These are phyloP conservation scores for Effrenium voratum DNA, from an alignment of 73 alveolate genomes.

Conservation along the genomic window DNA sequence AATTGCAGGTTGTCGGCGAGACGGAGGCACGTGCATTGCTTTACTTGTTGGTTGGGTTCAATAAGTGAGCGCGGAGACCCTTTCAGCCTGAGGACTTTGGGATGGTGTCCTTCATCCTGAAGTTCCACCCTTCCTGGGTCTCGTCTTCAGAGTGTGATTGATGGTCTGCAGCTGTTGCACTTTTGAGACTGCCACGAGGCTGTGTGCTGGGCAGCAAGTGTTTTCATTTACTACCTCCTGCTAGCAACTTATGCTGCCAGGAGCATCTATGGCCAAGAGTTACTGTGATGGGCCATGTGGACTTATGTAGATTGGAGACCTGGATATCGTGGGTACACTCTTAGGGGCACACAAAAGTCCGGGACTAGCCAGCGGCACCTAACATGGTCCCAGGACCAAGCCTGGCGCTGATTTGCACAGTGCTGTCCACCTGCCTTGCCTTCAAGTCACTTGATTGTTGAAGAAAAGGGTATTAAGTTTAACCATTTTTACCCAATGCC, in stretches of 20 bases:
- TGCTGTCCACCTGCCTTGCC: neutral
- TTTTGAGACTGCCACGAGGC: constrained; percentile 4
- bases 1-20: constrained; percentile 14
- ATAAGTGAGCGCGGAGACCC: no score
- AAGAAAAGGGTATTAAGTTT: no score
- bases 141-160: neutral
- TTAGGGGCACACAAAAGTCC: no score
- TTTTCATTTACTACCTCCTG: constrained; percentile 49
- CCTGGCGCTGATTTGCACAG: constrained; percentile 90
- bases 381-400: no score
- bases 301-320: no score
- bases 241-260: constrained; percentile 73
- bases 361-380: no score
- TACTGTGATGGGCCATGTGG: no score
- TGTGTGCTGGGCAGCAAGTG: constrained; percentile 83
- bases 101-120: constrained; percentile 46
- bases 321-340: no score
- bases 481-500: neutral
- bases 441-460: neutral
- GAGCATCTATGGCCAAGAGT: neutral
- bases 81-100: constrained; percentile 31
- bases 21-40: neutral
- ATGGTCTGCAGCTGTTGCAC: neutral
- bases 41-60: no score
- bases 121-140: constrained; percentile 75